These are phyloP conservation scores for Ceratocystis diversiconidia DNA, from an alignment of 2,329 filamentous ascomycete genomes.

Conservation along the genomic window DNA sequence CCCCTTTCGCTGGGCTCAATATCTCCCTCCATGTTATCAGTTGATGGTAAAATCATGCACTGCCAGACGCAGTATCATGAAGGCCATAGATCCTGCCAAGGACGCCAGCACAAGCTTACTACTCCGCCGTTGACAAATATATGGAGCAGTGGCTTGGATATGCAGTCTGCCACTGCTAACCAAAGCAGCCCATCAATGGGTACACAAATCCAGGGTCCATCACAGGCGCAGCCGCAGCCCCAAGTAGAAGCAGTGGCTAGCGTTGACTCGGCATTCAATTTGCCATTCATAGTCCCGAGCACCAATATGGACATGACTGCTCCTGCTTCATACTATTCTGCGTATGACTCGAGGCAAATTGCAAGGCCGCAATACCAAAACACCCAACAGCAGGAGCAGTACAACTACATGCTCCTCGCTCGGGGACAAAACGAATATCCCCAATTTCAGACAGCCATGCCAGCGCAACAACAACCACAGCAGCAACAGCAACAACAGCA, in stretches of 20 bases:
- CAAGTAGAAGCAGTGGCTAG: slow-evolving; percentile 11
- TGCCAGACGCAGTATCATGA: slow-evolving; percentile 10
- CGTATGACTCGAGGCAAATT: neutral
- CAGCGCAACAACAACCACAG: neutral
- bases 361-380: slow-evolving; percentile 25
- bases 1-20: slow-evolving; percentile 28
- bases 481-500: neutral
- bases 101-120: slow-evolving; percentile 27
- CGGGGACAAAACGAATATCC: neutral
- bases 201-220: slow-evolving; percentile 23
- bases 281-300: neutral
- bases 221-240: slow-evolving; percentile 26
- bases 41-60: slow-evolving; percentile 19
- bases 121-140: slow-evolving; percentile 35
- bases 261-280: neutral
- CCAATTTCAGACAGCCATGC: neutral
- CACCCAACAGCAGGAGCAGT: slow-evolving; percentile 2
- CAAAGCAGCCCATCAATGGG: slow-evolving; percentile 35
- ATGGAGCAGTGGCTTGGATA: slow-evolving; percentile 30
- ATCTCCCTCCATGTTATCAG: slow-evolving; percentile 32
- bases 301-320: neutral
- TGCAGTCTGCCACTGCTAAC: slow-evolving; percentile 28
- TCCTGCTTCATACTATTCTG: neutral
- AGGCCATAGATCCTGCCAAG: slow-evolving; percentile 23
- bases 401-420: neutral